Base-by-base conservation (phyloP, 1,284 basidiomycete species). In the Fomes fomentarius region DNA sequence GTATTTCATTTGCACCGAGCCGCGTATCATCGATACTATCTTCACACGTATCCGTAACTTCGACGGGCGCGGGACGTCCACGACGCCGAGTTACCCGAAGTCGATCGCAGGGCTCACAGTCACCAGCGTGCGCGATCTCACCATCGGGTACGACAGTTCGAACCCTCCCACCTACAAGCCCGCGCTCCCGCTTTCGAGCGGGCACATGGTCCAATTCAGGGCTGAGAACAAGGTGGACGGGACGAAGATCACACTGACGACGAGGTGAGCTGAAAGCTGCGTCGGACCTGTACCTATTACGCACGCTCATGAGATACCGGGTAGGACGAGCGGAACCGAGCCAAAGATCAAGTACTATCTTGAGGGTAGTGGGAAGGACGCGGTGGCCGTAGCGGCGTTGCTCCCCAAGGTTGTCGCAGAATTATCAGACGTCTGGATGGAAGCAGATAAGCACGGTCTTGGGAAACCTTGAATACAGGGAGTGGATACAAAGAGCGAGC, bases 321-420 rank as follows among this genome's bases (percentile, higher is more conserved):
- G 3, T 50, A 90, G 91, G 56, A 93, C 90, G 28, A 91, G 89
- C 63, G 93, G 93, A 11, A 94, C 93, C 8, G 93, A 94, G 64
- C 92, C 92, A 0, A 94, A 94, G 87, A 89, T 93, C 69, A 93
- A 93, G 65, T 92, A 87, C 66, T 93, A 93, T 65, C 74, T 93
- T 21, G 91, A 93, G 72, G 91, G 88, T 2, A 82, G 74, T 54
- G 88, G 90, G 1, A 73, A 69, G 45, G 68, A 85, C 61, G 68
- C 72, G 0, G 51, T 60, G 15, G 64, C 67, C 1, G 81, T 91
- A 2, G 67, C 71, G 1, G 62, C 58, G n/a, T 65, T 81, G 34
- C 74, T 93, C 15, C 69, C 71, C 2, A 69, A 64, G 42, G 83
- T 89, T 0, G 77, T 88, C 1, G 65, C 72, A 25, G 85, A 88